phyloP scores from a whole-genome alignment of 2,329 filamentous ascomycete genomes.

The Huntiella abstrusa region DNA sequence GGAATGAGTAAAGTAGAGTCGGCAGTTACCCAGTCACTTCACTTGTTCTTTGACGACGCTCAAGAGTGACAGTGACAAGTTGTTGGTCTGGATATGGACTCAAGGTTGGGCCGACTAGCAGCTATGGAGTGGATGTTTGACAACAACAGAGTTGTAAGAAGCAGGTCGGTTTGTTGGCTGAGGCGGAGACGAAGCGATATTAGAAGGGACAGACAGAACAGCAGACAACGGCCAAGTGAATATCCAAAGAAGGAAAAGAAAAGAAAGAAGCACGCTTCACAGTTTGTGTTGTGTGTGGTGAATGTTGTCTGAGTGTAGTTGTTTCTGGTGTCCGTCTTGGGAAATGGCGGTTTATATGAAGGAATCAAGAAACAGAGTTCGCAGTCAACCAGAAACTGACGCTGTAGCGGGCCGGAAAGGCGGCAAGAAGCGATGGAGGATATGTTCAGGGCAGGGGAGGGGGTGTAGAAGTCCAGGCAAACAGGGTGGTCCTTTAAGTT shows the following conservation, averaged over 20 bases:
- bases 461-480: too few species aligned
- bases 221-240: background rate
- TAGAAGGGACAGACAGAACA: background rate
- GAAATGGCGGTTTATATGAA: background rate
- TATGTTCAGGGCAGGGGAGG: background rate
- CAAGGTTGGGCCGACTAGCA: too few species aligned
- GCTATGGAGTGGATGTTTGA: slow-evolving; percentile 10
- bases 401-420: too few species aligned
- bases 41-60: background rate
- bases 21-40: slow-evolving; percentile 6
- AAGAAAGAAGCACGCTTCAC: background rate
- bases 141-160: background rate
- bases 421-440: background rate
- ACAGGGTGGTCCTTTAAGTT: too few species aligned
- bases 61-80: too few species aligned
- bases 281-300: background rate
- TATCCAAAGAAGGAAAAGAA: background rate
- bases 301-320: background rate
- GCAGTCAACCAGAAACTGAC: too few species aligned
- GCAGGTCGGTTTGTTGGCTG: background rate
- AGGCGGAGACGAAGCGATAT: background rate
- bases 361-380: background rate
- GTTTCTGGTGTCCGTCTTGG: background rate
- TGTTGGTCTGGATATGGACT: too few species aligned
- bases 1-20: slow-evolving; percentile 12